Percentiles rank a stretch among this genome's conserved stretches.
These are phyloP conservation scores for Pseudogymnoascus sp. DNA, from an alignment of 2,329 filamentous ascomycete genomes.

Conservation along the genomic window DNA sequence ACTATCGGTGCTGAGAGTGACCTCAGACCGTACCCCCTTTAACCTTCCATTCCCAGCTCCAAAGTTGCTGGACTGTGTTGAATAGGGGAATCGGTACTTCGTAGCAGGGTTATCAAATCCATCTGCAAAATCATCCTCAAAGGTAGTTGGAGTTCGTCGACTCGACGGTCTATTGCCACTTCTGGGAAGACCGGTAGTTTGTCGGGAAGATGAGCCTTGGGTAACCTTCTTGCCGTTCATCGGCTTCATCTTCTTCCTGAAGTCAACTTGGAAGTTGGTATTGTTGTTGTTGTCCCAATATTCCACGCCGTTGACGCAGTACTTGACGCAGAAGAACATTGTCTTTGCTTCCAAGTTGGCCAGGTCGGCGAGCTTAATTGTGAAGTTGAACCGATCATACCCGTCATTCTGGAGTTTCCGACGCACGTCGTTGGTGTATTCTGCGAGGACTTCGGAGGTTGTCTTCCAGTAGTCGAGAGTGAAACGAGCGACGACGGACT, in stretches of 20 bases:
- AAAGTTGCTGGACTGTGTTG: conserved; percentile 23
- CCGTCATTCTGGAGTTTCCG: conserved; percentile 57
- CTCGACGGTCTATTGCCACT: conserved; percentile 52
- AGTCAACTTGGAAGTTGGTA: conserved; percentile 91
- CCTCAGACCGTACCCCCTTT: conserved; percentile 60
- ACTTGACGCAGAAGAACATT: conserved; percentile 84
- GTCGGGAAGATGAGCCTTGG: conserved; percentile 43
- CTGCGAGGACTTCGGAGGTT: conserved; percentile 86
- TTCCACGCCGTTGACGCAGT: conserved; percentile 74
- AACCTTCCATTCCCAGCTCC: conserved; percentile 46
- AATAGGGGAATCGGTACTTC: conserved; percentile 32
- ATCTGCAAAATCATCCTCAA: conserved; percentile 65
- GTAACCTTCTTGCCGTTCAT: conserved; percentile 50
- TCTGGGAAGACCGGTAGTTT: conserved; percentile 53
- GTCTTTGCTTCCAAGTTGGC: conserved; percentile 90
- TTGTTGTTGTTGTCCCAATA: conserved; percentile 91
- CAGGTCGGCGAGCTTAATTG: conserved; percentile 84
- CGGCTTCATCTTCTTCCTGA: conserved; percentile 67
- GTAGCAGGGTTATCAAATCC: conserved; percentile 37
- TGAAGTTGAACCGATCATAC: conserved; percentile 87
- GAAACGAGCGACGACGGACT: conserved; percentile 83
- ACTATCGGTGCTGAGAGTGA: conserved; percentile 41
- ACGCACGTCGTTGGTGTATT: conserved; percentile 73
- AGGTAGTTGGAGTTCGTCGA: conserved; percentile 44
- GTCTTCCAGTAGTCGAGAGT: conserved; percentile 99